phyloP scores from a whole-genome alignment of 345 rosid species.

The Rubroshorea leprosula region DNA sequence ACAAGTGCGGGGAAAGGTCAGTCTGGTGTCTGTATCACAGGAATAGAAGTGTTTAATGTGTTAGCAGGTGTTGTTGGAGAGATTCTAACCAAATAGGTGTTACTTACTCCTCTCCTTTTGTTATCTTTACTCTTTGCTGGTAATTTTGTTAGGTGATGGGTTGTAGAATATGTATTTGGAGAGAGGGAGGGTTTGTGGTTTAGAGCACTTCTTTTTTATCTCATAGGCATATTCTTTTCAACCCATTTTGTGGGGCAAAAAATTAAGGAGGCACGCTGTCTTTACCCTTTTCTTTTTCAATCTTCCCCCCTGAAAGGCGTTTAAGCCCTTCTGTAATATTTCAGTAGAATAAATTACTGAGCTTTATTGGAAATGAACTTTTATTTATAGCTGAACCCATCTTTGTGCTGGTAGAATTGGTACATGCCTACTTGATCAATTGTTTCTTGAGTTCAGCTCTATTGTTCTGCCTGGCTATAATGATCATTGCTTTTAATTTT shows the following conservation, averaged over 20 bases:
- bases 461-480: no score
- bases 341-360: conserved; percentile 21
- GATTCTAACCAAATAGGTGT: conserved; percentile 29
- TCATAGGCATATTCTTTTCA: conserved; percentile 32
- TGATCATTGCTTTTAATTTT: no score
- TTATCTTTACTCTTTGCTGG: neutral
- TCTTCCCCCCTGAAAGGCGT: conserved; percentile 10
- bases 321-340: conserved; percentile 27
- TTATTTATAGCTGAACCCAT: neutral
- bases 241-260: conserved; percentile 24
- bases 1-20: conserved; percentile 26
- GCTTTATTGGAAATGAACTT: conserved; percentile 3
- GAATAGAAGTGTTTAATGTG: conserved; percentile 27
- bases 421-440: no score
- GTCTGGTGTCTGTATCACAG: conserved; percentile 24
- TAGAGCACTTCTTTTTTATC: conserved; percentile 7
- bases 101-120: conserved; percentile 10
- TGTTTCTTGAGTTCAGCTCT: no score
- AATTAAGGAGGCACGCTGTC: conserved; percentile 17
- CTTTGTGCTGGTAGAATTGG: no score
- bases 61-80: conserved; percentile 25
- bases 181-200: conserved; percentile 18
- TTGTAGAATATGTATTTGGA: conserved; percentile 34
- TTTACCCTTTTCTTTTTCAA: conserved; percentile 5
- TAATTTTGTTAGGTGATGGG: conserved; percentile 26